A percentile compares a stretch with the other conserved stretches of the same genome.
Evolutionary conservation across 768 basidiomycete species (phyloP).

Genomic region (Tricholoma flavovirens): DNA sequence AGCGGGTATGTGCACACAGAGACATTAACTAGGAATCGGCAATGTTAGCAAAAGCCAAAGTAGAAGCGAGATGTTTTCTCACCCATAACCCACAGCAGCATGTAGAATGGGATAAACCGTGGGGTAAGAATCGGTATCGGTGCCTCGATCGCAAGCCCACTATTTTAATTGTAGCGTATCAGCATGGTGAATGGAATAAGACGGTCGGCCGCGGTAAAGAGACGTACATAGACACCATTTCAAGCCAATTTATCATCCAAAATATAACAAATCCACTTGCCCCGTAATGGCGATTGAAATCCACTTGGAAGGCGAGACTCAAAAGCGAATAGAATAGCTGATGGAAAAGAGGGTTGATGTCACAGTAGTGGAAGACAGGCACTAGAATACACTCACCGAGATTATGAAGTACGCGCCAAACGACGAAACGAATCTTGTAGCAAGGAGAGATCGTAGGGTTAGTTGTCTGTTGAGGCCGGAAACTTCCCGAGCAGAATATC

Average conservation of each 20-base stretch:
- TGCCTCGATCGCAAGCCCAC: slow-evolving; percentile 58
- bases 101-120: slow-evolving; percentile 52
- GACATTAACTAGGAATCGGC: too few relatives aligned
- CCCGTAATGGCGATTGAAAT: slow-evolving; percentile 45
- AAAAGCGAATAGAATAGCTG: slow-evolving; percentile 54
- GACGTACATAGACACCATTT: slow-evolving; percentile 50
- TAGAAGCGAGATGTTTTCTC: slow-evolving; percentile 11
- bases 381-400: slow-evolving; percentile 20
- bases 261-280: slow-evolving; percentile 52
- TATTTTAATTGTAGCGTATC: slow-evolving; percentile 12
- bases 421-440: slow-evolving; percentile 23
- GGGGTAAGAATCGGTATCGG: slow-evolving; percentile 50
- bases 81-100: slow-evolving; percentile 63
- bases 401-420: slow-evolving; percentile 32
- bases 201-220: not conserved
- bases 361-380: not conserved
- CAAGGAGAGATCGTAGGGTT: slow-evolving; percentile 24
- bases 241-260: slow-evolving; percentile 60
- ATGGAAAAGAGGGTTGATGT: not conserved
- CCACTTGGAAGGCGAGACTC: slow-evolving; percentile 53
- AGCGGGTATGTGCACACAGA: too few relatives aligned
- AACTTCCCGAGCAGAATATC: slow-evolving; percentile 23
- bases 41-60: not conserved
- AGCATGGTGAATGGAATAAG: not conserved
- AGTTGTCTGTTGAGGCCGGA: slow-evolving; percentile 26